A percentile compares a stretch with the other conserved stretches of the same genome.
Conservation (phyloP, 306 rosid genomes). For the Pterocarpus santalinus region DNA sequence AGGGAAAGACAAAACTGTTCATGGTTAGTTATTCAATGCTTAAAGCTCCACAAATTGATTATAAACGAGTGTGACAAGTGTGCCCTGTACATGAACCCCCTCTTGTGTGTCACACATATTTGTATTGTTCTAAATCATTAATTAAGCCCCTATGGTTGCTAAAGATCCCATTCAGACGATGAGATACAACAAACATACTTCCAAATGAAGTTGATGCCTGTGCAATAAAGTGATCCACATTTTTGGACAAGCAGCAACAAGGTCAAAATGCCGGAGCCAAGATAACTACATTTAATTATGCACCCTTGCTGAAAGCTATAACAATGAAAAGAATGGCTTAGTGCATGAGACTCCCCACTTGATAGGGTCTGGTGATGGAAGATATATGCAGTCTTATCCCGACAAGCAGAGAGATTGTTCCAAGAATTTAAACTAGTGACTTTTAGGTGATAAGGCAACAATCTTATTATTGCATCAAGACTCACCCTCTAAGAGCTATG, state of each 20-base stretch:
- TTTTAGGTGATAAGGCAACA: too few relatives aligned
- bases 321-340: too few relatives aligned
- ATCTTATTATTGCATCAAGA: too few relatives aligned
- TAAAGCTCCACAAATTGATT: conserved; percentile 15
- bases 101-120: conserved; percentile 17
- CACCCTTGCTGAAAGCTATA: too few relatives aligned
- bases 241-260: neutral
- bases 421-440: too few relatives aligned
- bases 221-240: conserved; percentile 25
- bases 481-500: conserved; percentile 10
- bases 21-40: conserved; percentile 12
- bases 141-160: conserved; percentile 24
- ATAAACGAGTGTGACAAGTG: neutral
- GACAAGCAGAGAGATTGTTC: too few relatives aligned
- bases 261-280: neutral
- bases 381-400: too few relatives aligned
- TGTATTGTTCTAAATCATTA: neutral
- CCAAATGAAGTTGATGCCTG: conserved; percentile 17
- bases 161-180: conserved; percentile 5
- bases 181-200: conserved; percentile 22
- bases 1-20: conserved; percentile 30
- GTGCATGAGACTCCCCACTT: too few relatives aligned
- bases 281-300: neutral
- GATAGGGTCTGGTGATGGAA: too few relatives aligned
- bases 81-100: conserved; percentile 13